These are phyloP conservation scores for Lactarius indigo DNA, from an alignment of 768 basidiomycete genomes.

Conservation along the genomic window DNA sequence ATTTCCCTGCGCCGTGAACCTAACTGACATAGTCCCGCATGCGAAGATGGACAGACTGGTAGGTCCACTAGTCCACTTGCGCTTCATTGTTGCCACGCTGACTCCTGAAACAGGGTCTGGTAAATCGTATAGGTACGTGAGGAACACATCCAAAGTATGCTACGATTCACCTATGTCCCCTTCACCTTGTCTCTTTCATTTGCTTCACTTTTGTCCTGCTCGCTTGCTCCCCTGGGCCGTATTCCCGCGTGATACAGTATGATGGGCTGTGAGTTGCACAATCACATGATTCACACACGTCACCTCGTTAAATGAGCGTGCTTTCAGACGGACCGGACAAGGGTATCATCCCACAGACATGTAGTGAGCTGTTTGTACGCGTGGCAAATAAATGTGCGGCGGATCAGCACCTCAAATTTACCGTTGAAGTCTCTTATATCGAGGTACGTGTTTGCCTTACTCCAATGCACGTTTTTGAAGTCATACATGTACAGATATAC, in stretches of 20 bases:
- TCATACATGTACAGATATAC: constrained; percentile 62
- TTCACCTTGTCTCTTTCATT: not conserved
- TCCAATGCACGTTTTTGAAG: not conserved
- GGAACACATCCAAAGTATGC: not conserved
- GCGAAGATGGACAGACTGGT: constrained; percentile 81
- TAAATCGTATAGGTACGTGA: constrained; percentile 82
- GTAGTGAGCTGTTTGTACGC: constrained; percentile 86
- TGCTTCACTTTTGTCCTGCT: not conserved
- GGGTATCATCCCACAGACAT: constrained; percentile 96
- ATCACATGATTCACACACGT: constrained; percentile 11
- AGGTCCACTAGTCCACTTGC: constrained; percentile 37
- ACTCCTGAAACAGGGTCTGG: constrained; percentile 60
- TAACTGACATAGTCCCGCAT: not conserved
- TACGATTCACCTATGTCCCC: not conserved
- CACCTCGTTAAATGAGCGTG: constrained; percentile 1
- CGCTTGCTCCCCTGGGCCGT: not conserved
- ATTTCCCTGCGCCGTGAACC: constrained; percentile 20
- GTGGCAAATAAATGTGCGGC: constrained; percentile 59
- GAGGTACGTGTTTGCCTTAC: constrained; percentile 51
- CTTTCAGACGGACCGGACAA: constrained; percentile 84
- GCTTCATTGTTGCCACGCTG: not conserved
- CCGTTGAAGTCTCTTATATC: constrained; percentile 98
- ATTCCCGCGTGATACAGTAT: constrained; percentile 50
- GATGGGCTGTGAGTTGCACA: constrained; percentile 80
- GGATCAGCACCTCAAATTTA: constrained; percentile 73